Conservation (phyloP, 805 yeast species). For the Saturnispora mendoncae region DNA sequence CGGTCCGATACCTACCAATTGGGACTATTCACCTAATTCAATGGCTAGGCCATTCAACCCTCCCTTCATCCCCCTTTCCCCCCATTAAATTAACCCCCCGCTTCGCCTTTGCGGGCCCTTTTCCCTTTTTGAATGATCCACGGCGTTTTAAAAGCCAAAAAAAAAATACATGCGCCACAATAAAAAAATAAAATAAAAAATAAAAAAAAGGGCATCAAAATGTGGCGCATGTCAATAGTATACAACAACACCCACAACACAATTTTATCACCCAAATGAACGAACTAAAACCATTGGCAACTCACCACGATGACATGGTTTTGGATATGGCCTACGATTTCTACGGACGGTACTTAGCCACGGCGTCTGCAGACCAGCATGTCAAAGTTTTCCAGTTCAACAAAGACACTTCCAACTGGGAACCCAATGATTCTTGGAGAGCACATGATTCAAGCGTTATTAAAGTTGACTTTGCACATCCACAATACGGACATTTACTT, state of each 20-base stretch:
- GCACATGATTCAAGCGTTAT: conserved; percentile 90
- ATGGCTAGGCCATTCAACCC: no score
- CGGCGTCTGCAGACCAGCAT: conserved; percentile 92
- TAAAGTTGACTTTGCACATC: conserved; percentile 85
- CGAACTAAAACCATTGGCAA: conserved; percentile 60
- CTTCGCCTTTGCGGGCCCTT: neutral
- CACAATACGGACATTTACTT: conserved; percentile 80
- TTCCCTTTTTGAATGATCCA: neutral
- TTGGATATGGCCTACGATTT: conserved; percentile 89
- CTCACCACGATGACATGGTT: conserved; percentile 89
- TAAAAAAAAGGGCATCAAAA: no score
- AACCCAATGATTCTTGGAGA: conserved; percentile 80
- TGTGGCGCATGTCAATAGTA: neutral
- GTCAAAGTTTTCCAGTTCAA: conserved; percentile 80
- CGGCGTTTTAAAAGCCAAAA: neutral
- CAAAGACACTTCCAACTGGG: conserved; percentile 59
- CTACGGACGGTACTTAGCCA: conserved; percentile 87
- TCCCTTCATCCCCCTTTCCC: no score
- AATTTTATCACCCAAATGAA: no score
- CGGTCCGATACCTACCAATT: no score
- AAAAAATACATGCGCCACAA: neutral
- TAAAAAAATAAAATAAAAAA: neutral
- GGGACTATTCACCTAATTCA: no score
- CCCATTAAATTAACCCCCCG: neutral
- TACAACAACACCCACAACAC: neutral